Percentiles rank a stretch among this genome's conserved stretches.
Evolutionary conservation across 345 rosid species (phyloP).

Genomic region (Syzygium grande): DNA sequence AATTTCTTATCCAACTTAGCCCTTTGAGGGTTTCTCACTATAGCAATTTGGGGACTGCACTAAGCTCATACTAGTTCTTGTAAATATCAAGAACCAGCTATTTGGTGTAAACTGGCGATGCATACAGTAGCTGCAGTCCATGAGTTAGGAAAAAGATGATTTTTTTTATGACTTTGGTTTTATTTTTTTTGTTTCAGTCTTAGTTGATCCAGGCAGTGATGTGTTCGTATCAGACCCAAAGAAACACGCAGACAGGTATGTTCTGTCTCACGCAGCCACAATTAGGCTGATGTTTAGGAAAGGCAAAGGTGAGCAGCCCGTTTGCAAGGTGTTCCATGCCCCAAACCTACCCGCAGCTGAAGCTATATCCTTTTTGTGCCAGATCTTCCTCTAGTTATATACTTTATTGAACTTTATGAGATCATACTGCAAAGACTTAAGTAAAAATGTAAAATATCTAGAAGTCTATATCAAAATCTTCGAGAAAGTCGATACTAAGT

Average conservation of each 20-base stretch:
- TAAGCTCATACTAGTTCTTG: neutral
- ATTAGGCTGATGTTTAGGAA: constrained; percentile 87
- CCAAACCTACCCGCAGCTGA: constrained; percentile 87
- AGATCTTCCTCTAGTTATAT: neutral
- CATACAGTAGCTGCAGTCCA: too few species aligned
- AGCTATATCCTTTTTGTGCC: constrained; percentile 53
- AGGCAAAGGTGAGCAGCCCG: constrained; percentile 89
- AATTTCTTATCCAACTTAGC: neutral
- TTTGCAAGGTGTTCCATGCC: constrained; percentile 91
- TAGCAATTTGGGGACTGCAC: neutral
- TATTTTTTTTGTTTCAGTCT: constrained; percentile 41
- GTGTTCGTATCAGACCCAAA: too few species aligned
- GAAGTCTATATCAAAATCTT: neutral
- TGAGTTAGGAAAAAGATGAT: neutral
- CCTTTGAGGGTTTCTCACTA: neutral
- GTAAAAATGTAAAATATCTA: neutral
- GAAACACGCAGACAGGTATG: constrained; percentile 40
- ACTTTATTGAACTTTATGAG: neutral
- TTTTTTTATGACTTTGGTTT: neutral
- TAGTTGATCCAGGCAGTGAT: constrained; percentile 52
- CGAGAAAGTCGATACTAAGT: accelerated
- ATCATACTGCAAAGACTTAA: neutral
- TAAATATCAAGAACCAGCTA: too few species aligned
- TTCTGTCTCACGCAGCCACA: constrained; percentile 85
- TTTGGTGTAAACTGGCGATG: too few species aligned